phyloP scores from a whole-genome alignment of 1,139 yeast species.

The Meyerozyma carpophila region DNA sequence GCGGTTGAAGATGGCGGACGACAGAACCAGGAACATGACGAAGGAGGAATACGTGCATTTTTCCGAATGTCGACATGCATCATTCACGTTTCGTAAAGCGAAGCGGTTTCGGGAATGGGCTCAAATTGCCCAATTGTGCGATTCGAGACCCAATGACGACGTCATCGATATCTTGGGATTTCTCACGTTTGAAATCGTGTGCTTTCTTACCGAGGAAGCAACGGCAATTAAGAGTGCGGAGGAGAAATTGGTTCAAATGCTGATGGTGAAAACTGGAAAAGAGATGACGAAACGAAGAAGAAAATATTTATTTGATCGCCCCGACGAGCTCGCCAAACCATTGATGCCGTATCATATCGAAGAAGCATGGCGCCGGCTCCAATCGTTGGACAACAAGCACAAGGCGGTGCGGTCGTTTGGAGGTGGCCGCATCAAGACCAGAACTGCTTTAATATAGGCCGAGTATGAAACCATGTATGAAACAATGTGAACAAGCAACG shows the following conservation, averaged over 20 bases:
- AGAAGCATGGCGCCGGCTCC: slow-evolving; percentile 88
- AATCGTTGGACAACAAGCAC: slow-evolving; percentile 53
- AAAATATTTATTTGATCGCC: slow-evolving; percentile 80
- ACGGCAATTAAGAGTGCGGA: slow-evolving; percentile 71
- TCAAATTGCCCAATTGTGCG: slow-evolving; percentile 77
- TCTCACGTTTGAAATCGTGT: slow-evolving; percentile 92
- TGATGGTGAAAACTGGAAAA: slow-evolving; percentile 26
- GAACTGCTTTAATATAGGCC: slow-evolving; percentile 33
- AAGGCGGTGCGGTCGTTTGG: slow-evolving; percentile 68
- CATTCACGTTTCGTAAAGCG: slow-evolving; percentile 89
- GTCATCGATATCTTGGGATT: slow-evolving; percentile 94
- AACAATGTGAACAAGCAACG: no score
- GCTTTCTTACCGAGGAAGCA: slow-evolving; percentile 90
- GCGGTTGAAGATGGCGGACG: slow-evolving; percentile 88
- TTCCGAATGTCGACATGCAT: slow-evolving; percentile 98
- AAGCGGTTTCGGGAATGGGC: slow-evolving; percentile 97
- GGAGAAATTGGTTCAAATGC: slow-evolving; percentile 38
- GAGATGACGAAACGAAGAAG: slow-evolving; percentile 26
- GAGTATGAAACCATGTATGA: no score
- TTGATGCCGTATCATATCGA: slow-evolving; percentile 77
- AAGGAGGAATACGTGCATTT: slow-evolving; percentile 96
- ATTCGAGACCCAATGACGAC: slow-evolving; percentile 91
- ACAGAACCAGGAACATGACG: slow-evolving; percentile 89
- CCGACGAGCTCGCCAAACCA: slow-evolving; percentile 83
- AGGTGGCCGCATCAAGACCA: slow-evolving; percentile 57